phyloP scores from a whole-genome alignment of 352 stramenopile species.

The Aphanomyces invadans region DNA sequence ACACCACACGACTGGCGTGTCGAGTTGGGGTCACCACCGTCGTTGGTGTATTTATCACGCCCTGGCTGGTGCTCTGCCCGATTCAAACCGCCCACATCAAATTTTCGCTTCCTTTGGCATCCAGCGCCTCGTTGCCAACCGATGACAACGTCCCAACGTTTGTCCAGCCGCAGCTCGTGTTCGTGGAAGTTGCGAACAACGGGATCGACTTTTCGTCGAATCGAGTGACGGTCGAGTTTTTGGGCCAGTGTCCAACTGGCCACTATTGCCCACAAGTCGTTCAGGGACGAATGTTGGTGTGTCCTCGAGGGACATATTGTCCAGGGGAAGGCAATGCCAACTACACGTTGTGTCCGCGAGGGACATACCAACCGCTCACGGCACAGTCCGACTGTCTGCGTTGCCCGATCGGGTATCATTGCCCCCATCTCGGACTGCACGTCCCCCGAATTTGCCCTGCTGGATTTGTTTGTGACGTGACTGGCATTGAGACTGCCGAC shows the following conservation, averaged over 20 bases:
- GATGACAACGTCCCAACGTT: background rate
- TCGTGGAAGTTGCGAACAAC: conserved; percentile 93
- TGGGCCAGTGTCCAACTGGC: conserved; percentile 75
- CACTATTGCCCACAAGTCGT: conserved; percentile 79
- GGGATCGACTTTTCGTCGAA: conserved; percentile 88
- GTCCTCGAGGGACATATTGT: conserved; percentile 73
- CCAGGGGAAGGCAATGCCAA: conserved; percentile 74
- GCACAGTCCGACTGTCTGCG: conserved; percentile 78
- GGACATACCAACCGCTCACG: conserved; percentile 89
- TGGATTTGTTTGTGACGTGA: conserved; percentile 93
- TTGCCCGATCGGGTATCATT: conserved; percentile 94
- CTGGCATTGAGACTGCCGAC: conserved; percentile 83
- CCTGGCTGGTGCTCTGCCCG: conserved; percentile 86
- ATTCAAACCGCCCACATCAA: conserved; percentile 33
- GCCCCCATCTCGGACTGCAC: conserved; percentile 87
- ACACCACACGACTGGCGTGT: conserved; percentile 86
- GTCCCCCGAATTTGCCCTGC: conserved; percentile 91
- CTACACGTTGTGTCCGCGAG: conserved; percentile 90
- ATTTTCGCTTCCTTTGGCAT: conserved; percentile 8
- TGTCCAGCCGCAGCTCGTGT: conserved; percentile 30
- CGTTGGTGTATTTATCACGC: conserved; percentile 79
- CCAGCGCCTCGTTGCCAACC: conserved; percentile 2
- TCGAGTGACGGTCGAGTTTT: conserved; percentile 61
- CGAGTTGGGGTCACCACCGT: conserved; percentile 75
- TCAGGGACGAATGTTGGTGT: conserved; percentile 37